Evolutionary conservation across 345 rosid species (phyloP), one percentile per base, ranked within the genome.

Genomic region (Syzygium grande): DNA sequence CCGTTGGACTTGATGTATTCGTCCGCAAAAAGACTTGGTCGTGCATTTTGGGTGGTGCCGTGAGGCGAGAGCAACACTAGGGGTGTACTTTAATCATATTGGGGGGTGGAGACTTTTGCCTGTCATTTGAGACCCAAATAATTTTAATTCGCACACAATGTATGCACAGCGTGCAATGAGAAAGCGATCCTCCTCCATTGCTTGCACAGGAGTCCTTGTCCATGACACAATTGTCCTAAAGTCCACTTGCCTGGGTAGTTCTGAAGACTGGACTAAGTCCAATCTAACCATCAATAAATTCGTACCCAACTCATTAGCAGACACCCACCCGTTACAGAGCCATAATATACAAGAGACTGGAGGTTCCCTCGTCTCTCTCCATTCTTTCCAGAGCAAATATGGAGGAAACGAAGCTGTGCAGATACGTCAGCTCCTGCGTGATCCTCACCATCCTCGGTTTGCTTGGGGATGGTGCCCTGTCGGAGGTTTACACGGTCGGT

Each of bases 401-500:
- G 80, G 80, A 73, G 49, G 46, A 73, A 34, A 1, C 49, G 46
- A 73, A 73, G 80, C 25, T 19, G 49, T 5, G 80, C 80, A 9
- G 49, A 41, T 27, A 6, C 52, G 52, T 12, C 46, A 11, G 58
- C 52, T 84, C 68, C 52, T 46, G 58, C 25, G 15, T 84, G 54
- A 11, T 86, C 51, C 53, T 86, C 5, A 3, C 52, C 7, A 52
- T 86, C 68, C 73, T 19, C 19, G 4, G 86, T 46, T 86, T 73
- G 85, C 52, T 90, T 53, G 30, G 90, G 17, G 86, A 59, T 7
- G 84, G 86, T 38, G 90, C 73, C 22, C 83, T 51, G 87, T 92
- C 92, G 27, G 91, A 89, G 41, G 92, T 91, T 68, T 89, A 88
- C 85, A 92, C 84, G 1, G 95, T 94, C 56, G 96, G 96, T 1